Conservation (phyloP, 202 grass and related monocot genomes). For the Elaeis oleifera region DNA sequence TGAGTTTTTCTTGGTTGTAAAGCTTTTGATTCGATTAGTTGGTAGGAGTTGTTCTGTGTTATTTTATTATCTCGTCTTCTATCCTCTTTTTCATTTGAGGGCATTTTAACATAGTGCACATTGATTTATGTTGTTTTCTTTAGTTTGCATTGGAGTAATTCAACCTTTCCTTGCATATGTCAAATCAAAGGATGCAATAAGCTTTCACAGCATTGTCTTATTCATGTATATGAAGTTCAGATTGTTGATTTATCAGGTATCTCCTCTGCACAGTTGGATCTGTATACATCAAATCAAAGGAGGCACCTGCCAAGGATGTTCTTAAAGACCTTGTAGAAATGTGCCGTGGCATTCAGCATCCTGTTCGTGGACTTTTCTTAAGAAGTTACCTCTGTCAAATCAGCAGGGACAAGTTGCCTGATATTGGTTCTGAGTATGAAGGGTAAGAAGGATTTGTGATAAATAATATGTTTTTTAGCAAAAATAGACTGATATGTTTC, state of each 20-base stretch:
- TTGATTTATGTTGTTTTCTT: too few species aligned
- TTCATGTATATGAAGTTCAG: slow-evolving; percentile 31
- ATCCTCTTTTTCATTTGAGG: neutral
- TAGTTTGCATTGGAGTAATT: too few species aligned
- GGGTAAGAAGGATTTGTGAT: slow-evolving; percentile 37
- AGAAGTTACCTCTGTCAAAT: slow-evolving; percentile 98
- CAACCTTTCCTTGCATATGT: too few species aligned
- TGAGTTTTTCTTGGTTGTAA: too few species aligned
- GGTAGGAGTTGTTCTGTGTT: too few species aligned
- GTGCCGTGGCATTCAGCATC: slow-evolving; percentile 93
- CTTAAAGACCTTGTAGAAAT: slow-evolving; percentile 99
- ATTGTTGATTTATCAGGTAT: slow-evolving; percentile 66
- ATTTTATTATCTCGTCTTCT: neutral
- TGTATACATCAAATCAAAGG: slow-evolving; percentile 98
- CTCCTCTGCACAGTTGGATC: slow-evolving; percentile 96
- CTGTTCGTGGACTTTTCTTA: slow-evolving; percentile 92
- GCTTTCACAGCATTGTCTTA: neutral
- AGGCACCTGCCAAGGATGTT: slow-evolving; percentile 96
- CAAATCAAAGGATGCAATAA: too few species aligned
- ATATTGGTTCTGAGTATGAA: slow-evolving; percentile 94
- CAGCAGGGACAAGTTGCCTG: slow-evolving; percentile 91
- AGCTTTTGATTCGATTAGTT: too few species aligned
- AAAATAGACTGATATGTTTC: too few species aligned
- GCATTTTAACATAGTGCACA: too few species aligned
- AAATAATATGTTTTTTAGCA: too few species aligned